A percentile compares a stretch with the other conserved stretches of the same genome.
phyloP scores from a whole-genome alignment of 176 grass and related monocot genomes.

The Zea luxurians region DNA sequence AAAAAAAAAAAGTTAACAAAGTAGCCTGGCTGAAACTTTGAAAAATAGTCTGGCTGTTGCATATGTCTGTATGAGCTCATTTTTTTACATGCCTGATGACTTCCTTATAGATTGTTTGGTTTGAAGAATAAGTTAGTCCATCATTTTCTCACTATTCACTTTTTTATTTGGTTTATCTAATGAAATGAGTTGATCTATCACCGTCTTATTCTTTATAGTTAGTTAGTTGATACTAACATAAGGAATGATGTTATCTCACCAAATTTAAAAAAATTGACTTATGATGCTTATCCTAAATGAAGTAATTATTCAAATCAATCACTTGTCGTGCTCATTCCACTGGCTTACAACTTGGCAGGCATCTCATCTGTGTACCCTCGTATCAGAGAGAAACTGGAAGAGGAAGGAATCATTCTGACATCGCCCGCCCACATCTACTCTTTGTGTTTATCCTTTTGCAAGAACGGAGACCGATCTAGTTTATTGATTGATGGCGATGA shows the following conservation, averaged over 20 bases:
- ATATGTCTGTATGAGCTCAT: conserved; percentile 37
- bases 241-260: too few species aligned
- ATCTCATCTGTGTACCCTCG: conserved; percentile 53
- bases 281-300: too few species aligned
- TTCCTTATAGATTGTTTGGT: too few species aligned
- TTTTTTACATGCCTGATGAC: conserved; percentile 20
- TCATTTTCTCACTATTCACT: too few species aligned
- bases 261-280: too few species aligned
- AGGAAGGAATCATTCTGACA: conserved; percentile 84
- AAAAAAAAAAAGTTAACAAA: conserved; percentile 55
- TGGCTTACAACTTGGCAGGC: conserved; percentile 53
- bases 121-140: too few species aligned
- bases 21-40: conserved; percentile 37
- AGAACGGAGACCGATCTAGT: neutral
- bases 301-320: too few species aligned
- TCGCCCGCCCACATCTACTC: conserved; percentile 14
- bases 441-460: neutral
- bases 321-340: conserved; percentile 13
- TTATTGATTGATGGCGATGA: too few species aligned
- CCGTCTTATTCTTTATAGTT: too few species aligned
- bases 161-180: too few species aligned
- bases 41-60: conserved; percentile 49
- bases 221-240: too few species aligned
- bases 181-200: too few species aligned
- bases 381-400: conserved; percentile 51